Evolutionary conservation across 1,284 basidiomycete species (phyloP).

Genomic region (Ustilago nuda): DNA sequence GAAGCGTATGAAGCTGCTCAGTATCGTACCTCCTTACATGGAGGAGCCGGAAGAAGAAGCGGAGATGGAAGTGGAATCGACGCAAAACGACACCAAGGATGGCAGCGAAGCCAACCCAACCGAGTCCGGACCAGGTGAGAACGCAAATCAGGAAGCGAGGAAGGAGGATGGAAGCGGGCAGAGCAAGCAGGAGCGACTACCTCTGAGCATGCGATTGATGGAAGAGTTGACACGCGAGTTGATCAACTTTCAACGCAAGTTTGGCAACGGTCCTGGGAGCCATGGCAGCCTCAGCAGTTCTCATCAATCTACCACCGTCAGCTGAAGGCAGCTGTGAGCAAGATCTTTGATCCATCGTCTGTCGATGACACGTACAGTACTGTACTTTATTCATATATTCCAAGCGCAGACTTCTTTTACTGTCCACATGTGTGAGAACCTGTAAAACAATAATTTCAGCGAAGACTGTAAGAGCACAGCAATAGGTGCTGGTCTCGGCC

Average conservation of each 20-base stretch:
- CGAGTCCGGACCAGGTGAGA: conserved; percentile 69
- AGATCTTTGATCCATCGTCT: not conserved
- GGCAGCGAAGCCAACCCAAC: not conserved
- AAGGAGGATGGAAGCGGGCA: conserved; percentile 11
- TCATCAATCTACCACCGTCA: conserved; percentile 32
- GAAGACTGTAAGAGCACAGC: too few species aligned
- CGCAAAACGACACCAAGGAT: conserved; percentile 15
- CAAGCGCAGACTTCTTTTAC: not conserved
- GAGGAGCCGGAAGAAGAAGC: conserved; percentile 73
- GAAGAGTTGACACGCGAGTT: conserved; percentile 67
- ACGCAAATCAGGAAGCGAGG: conserved; percentile 74
- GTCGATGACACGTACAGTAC: not conserved
- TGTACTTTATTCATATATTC: not conserved
- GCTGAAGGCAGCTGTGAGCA: conserved; percentile 5
- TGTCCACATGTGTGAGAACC: not conserved
- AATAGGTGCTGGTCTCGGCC: too few species aligned
- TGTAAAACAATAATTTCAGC: not conserved
- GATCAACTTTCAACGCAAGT: conserved; percentile 61
- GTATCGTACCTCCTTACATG: conserved; percentile 71
- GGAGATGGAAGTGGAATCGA: conserved; percentile 77
- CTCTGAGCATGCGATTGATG: conserved; percentile 64
- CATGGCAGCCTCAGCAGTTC: conserved; percentile 28
- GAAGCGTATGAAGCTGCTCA: conserved; percentile 71
- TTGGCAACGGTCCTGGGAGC: conserved; percentile 48
- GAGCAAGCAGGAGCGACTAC: conserved; percentile 27